Evolutionary conservation across 169 alveolate genomes (phyloP).

Genomic region (Hepatocystis sp.): DNA sequence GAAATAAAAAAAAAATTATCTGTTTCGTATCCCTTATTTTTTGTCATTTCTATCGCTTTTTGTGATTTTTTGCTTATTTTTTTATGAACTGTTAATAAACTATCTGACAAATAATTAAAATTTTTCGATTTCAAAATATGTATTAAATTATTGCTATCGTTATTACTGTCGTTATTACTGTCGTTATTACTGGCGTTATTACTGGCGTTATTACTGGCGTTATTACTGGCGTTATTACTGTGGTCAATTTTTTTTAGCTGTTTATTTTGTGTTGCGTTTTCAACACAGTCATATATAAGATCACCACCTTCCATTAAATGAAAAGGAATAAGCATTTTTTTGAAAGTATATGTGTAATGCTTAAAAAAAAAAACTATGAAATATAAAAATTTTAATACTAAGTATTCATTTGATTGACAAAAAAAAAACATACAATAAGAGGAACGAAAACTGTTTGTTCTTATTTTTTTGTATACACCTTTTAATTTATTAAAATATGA

Average conservation of each 20-base stretch:
- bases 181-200: too few species aligned
- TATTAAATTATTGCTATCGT: too few species aligned
- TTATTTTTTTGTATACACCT: background rate
- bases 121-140: too few species aligned
- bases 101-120: slow-evolving; percentile 3
- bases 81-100: background rate
- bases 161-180: too few species aligned
- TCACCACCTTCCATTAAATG: too few species aligned
- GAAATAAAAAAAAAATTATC: too few species aligned
- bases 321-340: slow-evolving; percentile 2
- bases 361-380: slow-evolving; percentile 34
- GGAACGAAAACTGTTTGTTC: slow-evolving; percentile 1
- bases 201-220: too few species aligned
- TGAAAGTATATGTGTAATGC: slow-evolving; percentile 31
- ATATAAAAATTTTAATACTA: slow-evolving; percentile 34
- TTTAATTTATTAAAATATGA: background rate
- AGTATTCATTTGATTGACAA: slow-evolving; percentile 41
- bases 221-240: too few species aligned
- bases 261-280: too few species aligned
- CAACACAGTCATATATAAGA: too few species aligned
- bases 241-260: too few species aligned
- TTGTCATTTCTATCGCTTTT: slow-evolving; percentile 7
- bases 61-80: background rate
- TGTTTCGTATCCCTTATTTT: background rate
- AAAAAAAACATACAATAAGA: slow-evolving; percentile 43